A percentile compares a stretch with the other conserved stretches of the same genome.
These are phyloP conservation scores for Hortiboletus campestris DNA, from an alignment of 768 basidiomycete species.

Conservation along the genomic window DNA sequence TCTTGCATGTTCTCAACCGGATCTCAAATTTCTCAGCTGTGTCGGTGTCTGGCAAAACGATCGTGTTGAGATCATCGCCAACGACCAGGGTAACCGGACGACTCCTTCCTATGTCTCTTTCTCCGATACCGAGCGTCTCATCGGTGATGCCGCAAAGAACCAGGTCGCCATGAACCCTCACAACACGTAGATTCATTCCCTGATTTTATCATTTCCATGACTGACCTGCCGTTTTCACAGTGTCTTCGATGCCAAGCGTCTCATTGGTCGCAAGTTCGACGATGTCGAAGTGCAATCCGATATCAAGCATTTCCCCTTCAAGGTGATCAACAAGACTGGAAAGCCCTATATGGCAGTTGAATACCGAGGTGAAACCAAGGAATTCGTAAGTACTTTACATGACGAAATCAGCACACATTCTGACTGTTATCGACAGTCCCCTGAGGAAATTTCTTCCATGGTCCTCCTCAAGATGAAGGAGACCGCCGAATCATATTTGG, in stretches of 20 bases:
- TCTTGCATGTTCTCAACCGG: conserved; percentile 4
- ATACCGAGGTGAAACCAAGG: conserved; percentile 92
- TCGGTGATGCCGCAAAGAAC: conserved; percentile 99
- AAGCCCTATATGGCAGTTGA: conserved; percentile 88
- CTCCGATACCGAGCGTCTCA: conserved; percentile 93
- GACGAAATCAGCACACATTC: conserved; percentile 1
- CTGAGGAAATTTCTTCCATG: conserved; percentile 98
- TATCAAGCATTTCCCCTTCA: conserved; percentile 94
- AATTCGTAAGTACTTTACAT: conserved; percentile 63
- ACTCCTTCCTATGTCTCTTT: conserved; percentile 96
- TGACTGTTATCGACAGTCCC: conserved; percentile 56
- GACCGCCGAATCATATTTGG: conserved; percentile 94
- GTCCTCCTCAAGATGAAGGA: conserved; percentile 98
- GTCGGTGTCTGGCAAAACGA: conserved; percentile 99
- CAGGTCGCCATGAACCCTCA: conserved; percentile 98
- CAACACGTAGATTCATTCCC: conserved; percentile 57
- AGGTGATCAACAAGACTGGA: conserved; percentile 78
- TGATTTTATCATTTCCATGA: neutral
- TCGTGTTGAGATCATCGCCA: conserved; percentile 97
- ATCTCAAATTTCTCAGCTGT: conserved; percentile 54
- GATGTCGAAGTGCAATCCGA: conserved; percentile 83
- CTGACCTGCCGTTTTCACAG: conserved; percentile 36
- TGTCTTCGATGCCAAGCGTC: conserved; percentile 97
- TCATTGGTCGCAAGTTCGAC: conserved; percentile 90
- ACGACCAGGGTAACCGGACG: conserved; percentile 92